Conservation (phyloP, 2,329 filamentous ascomycete genomes). For the Graphium sp. region DNA sequence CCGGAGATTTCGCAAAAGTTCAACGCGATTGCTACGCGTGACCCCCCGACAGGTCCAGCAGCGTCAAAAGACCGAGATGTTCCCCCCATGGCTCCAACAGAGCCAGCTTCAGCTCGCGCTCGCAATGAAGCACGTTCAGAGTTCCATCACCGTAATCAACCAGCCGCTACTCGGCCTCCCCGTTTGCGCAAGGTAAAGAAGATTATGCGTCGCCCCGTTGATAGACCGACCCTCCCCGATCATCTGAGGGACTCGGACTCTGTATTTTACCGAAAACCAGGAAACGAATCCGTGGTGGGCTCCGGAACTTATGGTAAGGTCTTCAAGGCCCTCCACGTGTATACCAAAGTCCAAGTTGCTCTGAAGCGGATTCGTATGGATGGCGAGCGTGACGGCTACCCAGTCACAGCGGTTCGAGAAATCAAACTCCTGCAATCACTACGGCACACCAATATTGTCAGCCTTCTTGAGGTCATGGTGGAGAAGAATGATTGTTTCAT, state of each 20-base stretch:
- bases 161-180: conserved; percentile 25
- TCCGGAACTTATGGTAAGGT: conserved; percentile 94
- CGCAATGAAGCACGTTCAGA: conserved; percentile 2
- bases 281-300: conserved; percentile 93
- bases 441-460: conserved; percentile 67
- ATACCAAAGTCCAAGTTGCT: conserved; percentile 68
- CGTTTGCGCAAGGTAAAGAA: conserved; percentile 48
- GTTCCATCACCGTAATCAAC: conserved; percentile 7
- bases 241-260: conserved; percentile 70
- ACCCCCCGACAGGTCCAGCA: conserved; percentile 11
- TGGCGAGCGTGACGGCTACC: conserved; percentile 78
- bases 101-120: conserved; percentile 31
- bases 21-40: conserved; percentile 40
- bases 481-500: conserved; percentile 98
- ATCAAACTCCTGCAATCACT: conserved; percentile 85
- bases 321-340: conserved; percentile 88
- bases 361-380: conserved; percentile 90
- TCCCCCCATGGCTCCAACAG: conserved; percentile 31
- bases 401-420: conserved; percentile 78
- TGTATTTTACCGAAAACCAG: conserved; percentile 86
- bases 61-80: conserved; percentile 23
- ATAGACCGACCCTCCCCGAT: conserved; percentile 50
- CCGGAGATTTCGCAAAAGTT: conserved; percentile 52
- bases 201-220: conserved; percentile 53
- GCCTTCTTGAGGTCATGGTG: conserved; percentile 86